Evolutionary conservation across 805 yeast species (phyloP).

Genomic region (Wickerhamomyces tratensis): DNA sequence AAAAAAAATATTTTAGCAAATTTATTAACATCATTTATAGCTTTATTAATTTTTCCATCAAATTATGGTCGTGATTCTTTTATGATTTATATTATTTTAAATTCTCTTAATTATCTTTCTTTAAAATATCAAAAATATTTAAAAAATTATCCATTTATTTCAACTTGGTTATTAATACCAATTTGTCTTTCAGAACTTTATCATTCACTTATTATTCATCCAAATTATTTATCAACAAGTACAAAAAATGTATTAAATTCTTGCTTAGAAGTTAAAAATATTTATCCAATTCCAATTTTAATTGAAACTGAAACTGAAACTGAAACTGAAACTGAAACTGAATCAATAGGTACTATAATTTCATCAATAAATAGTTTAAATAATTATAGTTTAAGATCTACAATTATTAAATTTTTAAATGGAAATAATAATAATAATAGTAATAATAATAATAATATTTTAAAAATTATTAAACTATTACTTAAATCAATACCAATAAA

Average conservation of each 20-base stretch:
- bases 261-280: slow-evolving; percentile 1
- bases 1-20: not conserved
- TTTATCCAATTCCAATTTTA: no score
- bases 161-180: slow-evolving; percentile 10
- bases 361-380: no score
- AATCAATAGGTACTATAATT: no score
- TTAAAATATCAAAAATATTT: not conserved
- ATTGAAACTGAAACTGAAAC: no score
- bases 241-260: slow-evolving; percentile 1
- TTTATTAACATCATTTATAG: not conserved
- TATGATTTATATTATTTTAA: not conserved
- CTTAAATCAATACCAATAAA: slow-evolving; percentile 4
- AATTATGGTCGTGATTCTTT: not conserved
- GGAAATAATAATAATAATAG: no score
- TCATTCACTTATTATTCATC: slow-evolving; percentile 5
- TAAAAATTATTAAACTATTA: slow-evolving; percentile 3
- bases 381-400: no score
- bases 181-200: slow-evolving; percentile 8
- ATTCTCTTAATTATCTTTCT: not conserved
- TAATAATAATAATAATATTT: no score
- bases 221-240: slow-evolving; percentile 7
- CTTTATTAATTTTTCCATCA: not conserved
- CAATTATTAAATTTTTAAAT: no score
- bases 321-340: no score
- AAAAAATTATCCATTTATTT: not conserved